Conservation (phyloP, 139 green algal genomes). For the Chlorella ohadii region DNA sequence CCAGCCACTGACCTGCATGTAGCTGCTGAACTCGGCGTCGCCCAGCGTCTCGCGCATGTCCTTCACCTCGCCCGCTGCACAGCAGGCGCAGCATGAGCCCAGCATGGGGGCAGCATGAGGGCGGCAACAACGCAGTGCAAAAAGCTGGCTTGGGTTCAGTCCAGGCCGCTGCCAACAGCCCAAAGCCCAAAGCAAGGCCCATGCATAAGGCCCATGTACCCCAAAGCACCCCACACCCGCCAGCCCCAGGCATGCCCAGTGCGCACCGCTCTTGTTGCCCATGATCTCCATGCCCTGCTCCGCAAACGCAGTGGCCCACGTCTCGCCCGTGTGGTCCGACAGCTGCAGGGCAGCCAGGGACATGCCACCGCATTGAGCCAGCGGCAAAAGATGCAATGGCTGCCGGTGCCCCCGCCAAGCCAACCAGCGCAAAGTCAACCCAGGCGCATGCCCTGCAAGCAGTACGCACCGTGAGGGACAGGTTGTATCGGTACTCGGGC, state of each 20-base stretch:
- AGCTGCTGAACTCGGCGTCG: constrained; percentile 7
- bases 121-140: too few species aligned
- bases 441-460: background rate
- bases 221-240: background rate
- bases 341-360: constrained; percentile 7
- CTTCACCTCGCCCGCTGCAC: constrained; percentile 7
- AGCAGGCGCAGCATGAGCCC: background rate
- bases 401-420: too few species aligned
- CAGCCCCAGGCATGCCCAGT: background rate
- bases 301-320: constrained; percentile 68
- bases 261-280: constrained; percentile 30
- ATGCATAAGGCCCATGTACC: too few species aligned
- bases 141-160: too few species aligned
- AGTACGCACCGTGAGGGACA: constrained; percentile 34
- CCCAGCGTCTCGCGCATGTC: constrained; percentile 21
- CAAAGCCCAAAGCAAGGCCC: too few species aligned
- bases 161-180: too few species aligned
- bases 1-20: constrained; percentile 2
- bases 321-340: constrained; percentile 59
- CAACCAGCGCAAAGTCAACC: too few species aligned
- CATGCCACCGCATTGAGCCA: background rate
- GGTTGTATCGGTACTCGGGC: constrained; percentile 65
- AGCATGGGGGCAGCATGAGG: background rate
- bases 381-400: too few species aligned
- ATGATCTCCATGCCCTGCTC: constrained; percentile 59